Evolutionary conservation across 1,284 basidiomycete species (phyloP), one percentile per base, ranked within the genome.

Genomic region (Microbotryum saponariae): DNA sequence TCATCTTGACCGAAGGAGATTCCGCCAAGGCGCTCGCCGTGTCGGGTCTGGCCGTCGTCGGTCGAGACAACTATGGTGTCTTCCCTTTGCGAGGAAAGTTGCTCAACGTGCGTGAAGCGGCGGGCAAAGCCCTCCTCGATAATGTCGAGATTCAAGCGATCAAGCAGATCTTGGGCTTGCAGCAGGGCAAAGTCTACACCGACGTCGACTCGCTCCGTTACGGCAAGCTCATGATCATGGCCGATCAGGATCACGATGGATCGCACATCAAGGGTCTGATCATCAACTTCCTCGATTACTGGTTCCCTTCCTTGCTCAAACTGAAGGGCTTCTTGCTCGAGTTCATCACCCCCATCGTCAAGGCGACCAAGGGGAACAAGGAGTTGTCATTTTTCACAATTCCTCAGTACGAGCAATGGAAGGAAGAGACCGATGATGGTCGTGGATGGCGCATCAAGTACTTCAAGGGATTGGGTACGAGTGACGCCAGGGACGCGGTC

Each of bases 191-290:
- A 76, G 86, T 87, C 66, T 99, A 99, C 76, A 79, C 78, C 27
- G 83, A 82, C 58, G 78, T 82, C 20, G 79, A 81, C 54, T 87
- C 82, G 69, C 77, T 99, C 73, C 85, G 96, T 27, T 99, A 99
- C 73, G 96, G 96, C 2, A 85, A 87, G 61, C 76, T 99, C 63
- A 99, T 99, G 96, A 92, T 99, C 73, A 99, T 99, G 96, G 93
- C 96, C 16, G 96, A 99, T 86, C 93, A 97, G 82, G 96, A 99
- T 84, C 92, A 98, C 78, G 96, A 99, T 78, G 96, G 96, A 58
- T 98, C 94, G 46, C 96, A 99, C 78, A 99, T 99, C 79, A 99
- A 99, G 77, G 96, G 96, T 47, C 82, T 98, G 10, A 82, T 99
- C 61, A 96, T 99, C 80, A 99, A 99, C 77, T 98, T 93, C 77